Evolutionary conservation across 805 yeast species (phyloP), one percentile per base, ranked within the genome.

Genomic region (Monosporozyma solicola): DNA sequence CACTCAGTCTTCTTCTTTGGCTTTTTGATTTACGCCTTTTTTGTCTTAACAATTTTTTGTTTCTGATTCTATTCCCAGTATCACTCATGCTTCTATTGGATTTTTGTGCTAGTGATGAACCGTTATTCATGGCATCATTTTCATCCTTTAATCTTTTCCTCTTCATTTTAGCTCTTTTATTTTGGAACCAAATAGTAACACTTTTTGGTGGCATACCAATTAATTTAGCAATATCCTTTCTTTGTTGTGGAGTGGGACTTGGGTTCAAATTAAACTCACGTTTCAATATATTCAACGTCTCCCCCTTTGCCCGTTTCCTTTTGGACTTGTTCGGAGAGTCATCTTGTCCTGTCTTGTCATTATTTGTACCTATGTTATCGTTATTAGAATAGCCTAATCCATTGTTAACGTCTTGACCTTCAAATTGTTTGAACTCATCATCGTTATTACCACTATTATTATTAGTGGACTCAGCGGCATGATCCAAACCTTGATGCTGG

Each of bases 131-230:
- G n/a, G 16, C 43, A 16, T 33, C 41, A 20, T 46, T 22, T 15
- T 35, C 6, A 11, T 47, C 50, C 24, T 41, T 47, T 27, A 51
- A 25, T 20, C 41, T 46, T 29, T 54, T 53, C 67, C 85, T 85
- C 61, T 90, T 75, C 46, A 82, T 76, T 65, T 86, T 87, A 22
- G 94, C 94, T 57, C 97, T 72, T 60, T 91, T 74, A 65, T 89
- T 89, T 67, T 90, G 97, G 63, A 88, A 90, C 97, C 97, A 90
- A 45, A 90, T 90, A 52, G 96, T 76, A 2, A 90, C 96, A 13
- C 91, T 87, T 56, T 94, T 79, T 61, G 90, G 96, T 13, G 90
- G 80, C 87, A 89, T 84, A 20, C 84, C 86, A 1, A 95, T 86
- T 55, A 76, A 76, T 2, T 77, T 80, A 41, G 94, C 82, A 41